Evolutionary conservation across 352 stramenopile genomes (phyloP).

Genomic region (Plasmopara halstedii): DNA sequence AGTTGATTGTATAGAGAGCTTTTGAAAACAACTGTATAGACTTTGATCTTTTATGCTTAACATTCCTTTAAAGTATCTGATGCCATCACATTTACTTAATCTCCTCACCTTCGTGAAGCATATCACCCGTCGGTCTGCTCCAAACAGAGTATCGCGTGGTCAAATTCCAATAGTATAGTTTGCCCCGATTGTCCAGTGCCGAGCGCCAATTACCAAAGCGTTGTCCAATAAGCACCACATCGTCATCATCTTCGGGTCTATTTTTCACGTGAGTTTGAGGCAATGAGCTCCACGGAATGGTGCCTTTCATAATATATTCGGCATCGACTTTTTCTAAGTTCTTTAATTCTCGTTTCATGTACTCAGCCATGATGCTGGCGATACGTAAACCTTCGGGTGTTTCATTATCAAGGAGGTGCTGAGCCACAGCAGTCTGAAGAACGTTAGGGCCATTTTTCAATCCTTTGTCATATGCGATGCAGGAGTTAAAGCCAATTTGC

Average conservation of each 20-base stretch:
- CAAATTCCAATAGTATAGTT: constrained; percentile 86
- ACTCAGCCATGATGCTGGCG: constrained; percentile 48
- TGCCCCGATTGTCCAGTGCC: constrained; percentile 77
- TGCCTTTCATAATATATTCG: constrained; percentile 64
- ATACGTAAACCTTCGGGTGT: constrained; percentile 45
- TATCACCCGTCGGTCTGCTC: constrained; percentile 54
- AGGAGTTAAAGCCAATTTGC: constrained; percentile 92
- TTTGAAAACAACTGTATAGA: no score
- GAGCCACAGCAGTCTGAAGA: constrained; percentile 55
- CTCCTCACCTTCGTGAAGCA: constrained; percentile 46
- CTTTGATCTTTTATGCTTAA: not conserved
- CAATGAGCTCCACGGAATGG: constrained; percentile 58
- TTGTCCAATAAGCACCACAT: constrained; percentile 77
- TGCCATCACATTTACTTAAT: constrained; percentile 14
- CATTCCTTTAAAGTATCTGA: not conserved
- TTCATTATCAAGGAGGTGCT: constrained; percentile 72
- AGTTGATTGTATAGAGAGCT: no score
- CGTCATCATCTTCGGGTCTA: constrained; percentile 28
- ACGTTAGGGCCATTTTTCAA: constrained; percentile 50
- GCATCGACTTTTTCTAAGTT: constrained; percentile 65
- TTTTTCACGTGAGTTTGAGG: constrained; percentile 24
- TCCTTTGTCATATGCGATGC: constrained; percentile 91
- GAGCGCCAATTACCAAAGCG: constrained; percentile 79
- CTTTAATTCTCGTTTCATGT: constrained; percentile 80
- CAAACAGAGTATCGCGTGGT: constrained; percentile 76